Percentiles rank a stretch among this genome's conserved stretches.
Conservation (phyloP, 352 stramenopile genomes). For the Hyaloperonospora arabidopsidis region DNA sequence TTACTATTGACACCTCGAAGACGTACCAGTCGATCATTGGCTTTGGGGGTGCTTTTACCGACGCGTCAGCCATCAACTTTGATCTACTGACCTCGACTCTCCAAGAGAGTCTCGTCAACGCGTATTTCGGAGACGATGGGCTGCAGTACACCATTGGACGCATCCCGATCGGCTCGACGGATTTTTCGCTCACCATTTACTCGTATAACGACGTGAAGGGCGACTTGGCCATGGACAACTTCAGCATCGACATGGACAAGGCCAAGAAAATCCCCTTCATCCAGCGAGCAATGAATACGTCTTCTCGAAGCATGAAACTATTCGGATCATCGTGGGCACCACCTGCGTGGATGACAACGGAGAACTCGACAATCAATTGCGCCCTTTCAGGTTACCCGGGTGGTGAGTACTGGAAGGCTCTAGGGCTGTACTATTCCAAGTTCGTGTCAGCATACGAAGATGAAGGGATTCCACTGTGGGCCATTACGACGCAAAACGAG, state of each 20-base stretch:
- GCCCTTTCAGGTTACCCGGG: constrained; percentile 10
- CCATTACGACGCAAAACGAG: constrained; percentile 88
- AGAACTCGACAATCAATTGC: constrained; percentile 46
- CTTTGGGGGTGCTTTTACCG: constrained; percentile 90
- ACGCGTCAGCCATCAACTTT: constrained; percentile 84
- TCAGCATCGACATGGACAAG: constrained; percentile 59
- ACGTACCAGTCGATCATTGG: constrained; percentile 77
- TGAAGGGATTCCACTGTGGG: constrained; percentile 79
- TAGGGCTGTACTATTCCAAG: constrained; percentile 88
- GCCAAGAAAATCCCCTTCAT: constrained; percentile 71
- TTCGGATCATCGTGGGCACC: constrained; percentile 80
- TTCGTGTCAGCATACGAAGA: constrained; percentile 89
- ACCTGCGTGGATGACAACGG: constrained; percentile 73
- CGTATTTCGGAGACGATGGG: constrained; percentile 85
- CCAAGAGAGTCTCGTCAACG: constrained; percentile 74
- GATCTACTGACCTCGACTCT: constrained; percentile 58
- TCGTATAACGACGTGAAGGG: constrained; percentile 71
- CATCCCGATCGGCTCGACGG: constrained; percentile 77
- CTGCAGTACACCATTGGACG: constrained; percentile 76
- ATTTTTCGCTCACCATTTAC: constrained; percentile 83
- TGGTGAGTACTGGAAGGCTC: constrained; percentile 49
- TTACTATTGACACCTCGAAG: constrained; percentile 43
- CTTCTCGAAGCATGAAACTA: constrained; percentile 42
- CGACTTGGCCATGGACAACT: constrained; percentile 79
- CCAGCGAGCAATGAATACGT: constrained; percentile 38